Base-by-base conservation (phyloP, 495 filamentous ascomycete species). In the Neurospora sp. region DNA sequence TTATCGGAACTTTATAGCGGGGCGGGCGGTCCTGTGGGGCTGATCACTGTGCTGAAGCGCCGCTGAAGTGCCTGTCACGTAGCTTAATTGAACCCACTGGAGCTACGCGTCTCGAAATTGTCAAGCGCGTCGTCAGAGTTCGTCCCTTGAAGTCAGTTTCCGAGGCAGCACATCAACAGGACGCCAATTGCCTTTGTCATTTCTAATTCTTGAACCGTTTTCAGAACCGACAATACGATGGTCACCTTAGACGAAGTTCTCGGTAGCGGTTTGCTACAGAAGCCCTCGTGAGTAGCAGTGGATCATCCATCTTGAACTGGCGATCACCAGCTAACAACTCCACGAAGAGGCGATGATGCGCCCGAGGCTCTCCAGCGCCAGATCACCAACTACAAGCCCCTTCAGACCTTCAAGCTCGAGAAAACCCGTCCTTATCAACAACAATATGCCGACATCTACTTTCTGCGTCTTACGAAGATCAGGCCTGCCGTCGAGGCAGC, bases 361-460 rank as follows among this genome's bases (percentile, higher is more conserved):
- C 79, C 79, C 42, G 74, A 81, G 37, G 73, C 74, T 40, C 77
- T 84, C 0, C 76, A 82, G 48, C 84, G 91, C 54, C 80, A 78
- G 54, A 76, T 82, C 27, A 94, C 93, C 4, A 79, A 83, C 73
- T 97, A 97, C 84, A 91, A 90, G 71, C 90, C 94, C 2, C 85
- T 94, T 31, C 82, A 89, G 69, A 92, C 90, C 0, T 98, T 92
- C 79, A 80, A 84, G 66, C 86, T 98, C 12, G 88, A 90, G 1
- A 89, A 90, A 75, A 86, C 90, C 40, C 89, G 91, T 69, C 90
- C 92, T 31, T 99, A 98, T 78, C 87, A 93, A 79, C 96, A 98
- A 80, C 96, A 99, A 85, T 99, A 92, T 89, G 92, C 90, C 73
- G 94, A 98, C 77, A 93, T 98, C 88, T 99, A 99, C 85, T 98